A percentile compares a stretch with the other conserved stretches of the same genome.
Conservation (phyloP, 1,139 yeast species). For the Geotrichum fermentans region DNA sequence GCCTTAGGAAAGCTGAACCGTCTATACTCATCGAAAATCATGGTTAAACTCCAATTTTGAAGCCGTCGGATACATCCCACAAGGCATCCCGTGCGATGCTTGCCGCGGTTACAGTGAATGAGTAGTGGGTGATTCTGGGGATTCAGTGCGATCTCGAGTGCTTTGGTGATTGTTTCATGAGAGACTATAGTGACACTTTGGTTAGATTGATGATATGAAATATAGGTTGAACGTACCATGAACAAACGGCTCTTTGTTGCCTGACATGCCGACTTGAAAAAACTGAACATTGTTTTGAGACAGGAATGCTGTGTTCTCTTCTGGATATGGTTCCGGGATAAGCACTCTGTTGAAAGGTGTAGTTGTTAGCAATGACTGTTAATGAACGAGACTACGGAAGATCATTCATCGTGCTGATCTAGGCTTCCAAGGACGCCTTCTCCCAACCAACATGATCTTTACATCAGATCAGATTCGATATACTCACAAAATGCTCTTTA, state of each 20-base stretch:
- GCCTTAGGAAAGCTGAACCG: conserved; percentile 93
- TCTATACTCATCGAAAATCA: conserved; percentile 91
- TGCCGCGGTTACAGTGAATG: conserved; percentile 93
- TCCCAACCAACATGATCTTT: no score
- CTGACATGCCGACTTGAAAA: conserved; percentile 89
- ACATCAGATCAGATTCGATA: no score
- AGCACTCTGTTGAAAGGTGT: conserved; percentile 48
- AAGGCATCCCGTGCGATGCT: conserved; percentile 92
- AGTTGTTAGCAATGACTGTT: background rate
- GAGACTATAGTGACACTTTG: conserved; percentile 44
- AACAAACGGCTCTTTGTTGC: conserved; percentile 93
- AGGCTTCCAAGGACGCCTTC: no score
- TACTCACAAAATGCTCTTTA: conserved; percentile 58
- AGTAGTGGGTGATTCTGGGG: conserved; percentile 86
- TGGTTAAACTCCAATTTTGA: conserved; percentile 88
- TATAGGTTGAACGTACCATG: conserved; percentile 35
- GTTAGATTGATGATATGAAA: background rate
- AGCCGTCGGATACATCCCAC: conserved; percentile 85
- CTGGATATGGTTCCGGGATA: conserved; percentile 89
- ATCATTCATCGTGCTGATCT: no score
- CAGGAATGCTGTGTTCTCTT: conserved; percentile 62
- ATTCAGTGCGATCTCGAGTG: conserved; percentile 71
- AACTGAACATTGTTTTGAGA: conserved; percentile 56
- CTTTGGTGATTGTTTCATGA: conserved; percentile 69
- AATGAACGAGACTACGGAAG: no score